Base-by-base conservation (phyloP, 768 basidiomycete genomes). In the Mrakia blollopis region DNA sequence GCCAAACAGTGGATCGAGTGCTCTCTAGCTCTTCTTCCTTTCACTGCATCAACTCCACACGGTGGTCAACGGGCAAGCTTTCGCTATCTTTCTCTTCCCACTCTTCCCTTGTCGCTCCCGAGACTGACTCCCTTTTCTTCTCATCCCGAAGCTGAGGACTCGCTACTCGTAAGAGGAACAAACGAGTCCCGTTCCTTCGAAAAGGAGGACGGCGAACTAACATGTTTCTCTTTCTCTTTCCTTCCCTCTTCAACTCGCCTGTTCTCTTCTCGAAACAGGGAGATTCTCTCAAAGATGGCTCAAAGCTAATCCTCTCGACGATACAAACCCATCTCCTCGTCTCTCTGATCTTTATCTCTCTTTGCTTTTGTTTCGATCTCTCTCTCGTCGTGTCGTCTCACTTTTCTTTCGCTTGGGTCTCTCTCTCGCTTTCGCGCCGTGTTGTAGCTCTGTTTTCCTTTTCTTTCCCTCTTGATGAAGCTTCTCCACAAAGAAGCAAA, bases 1-100 rank as follows among this genome's bases (percentile, higher is more conserved):
- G 69, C 76, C 14, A 77, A 77, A 61, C 47, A 52, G 62, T 77
- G 76, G 76, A 30, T 65, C 47, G 76, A 77, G 44, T 32, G 47
- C 32, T 35, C 70, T 13, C 61, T 72, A 2, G 30, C 44, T 35
- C 71, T 77, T 28, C 62, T 77, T 9, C 70, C 69, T 16, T 72
- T 65, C 35, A 28, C 73, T 4, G 8, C 35, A 10, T 44, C 65
- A 21, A 39, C 39, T 25, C 18, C 65, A 8, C 25, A 35, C 35
- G 18, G 35, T 18, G 35, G 39, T 18, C 35, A 68, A 39, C 65
- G 39, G 65, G 39, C 35, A 44, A 39, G 57, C 57, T n/a, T 10
- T 57, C 57, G 44, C 65, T 3, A 25, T 44, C 8, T 6, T 23
- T 25, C 21, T 18, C 25, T 18, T 25, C 16, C 37, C 11, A 44